phyloP scores from a whole-genome alignment of 768 basidiomycete species.

The Sporobolomyces roseus region DNA sequence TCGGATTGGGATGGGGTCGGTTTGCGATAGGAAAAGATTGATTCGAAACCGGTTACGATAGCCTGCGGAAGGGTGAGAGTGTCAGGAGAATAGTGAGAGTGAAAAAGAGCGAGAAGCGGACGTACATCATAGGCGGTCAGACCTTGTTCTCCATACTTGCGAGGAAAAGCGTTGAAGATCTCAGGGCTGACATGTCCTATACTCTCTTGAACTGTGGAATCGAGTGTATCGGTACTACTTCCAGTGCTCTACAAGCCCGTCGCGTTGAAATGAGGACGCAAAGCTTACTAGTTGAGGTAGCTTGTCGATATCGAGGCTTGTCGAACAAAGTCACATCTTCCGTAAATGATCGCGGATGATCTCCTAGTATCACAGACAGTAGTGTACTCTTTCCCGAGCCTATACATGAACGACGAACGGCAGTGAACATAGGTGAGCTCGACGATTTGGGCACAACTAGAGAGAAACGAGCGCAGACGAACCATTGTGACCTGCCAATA shows the following conservation, averaged over 20 bases:
- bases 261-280: too few relatives aligned
- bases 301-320: conserved; percentile 60
- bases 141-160: conserved; percentile 33
- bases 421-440: background rate
- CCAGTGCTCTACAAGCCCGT: too few relatives aligned
- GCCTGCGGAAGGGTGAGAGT: conserved; percentile 57
- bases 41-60: conserved; percentile 81
- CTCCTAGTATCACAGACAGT: conserved; percentile 80
- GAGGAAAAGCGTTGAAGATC: conserved; percentile 82
- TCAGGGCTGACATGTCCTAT: conserved; percentile 86
- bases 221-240: too few relatives aligned
- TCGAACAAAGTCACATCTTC: conserved; percentile 64
- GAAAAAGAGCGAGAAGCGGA: background rate
- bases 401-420: too few relatives aligned
- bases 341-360: conserved; percentile 90
- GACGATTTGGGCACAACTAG: background rate
- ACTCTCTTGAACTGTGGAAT: conserved; percentile 57
- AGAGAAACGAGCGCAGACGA: conserved; percentile 28
- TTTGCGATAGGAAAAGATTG: conserved; percentile 63
- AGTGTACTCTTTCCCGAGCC: conserved; percentile 95
- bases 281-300: conserved; percentile 56
- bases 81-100: background rate
- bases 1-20: conserved; percentile 52
- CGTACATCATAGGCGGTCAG: conserved; percentile 54
- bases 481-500: conserved; percentile 86